phyloP scores from a whole-genome alignment of 164 flowering plant genomes.

The Aristolochia contorta region DNA sequence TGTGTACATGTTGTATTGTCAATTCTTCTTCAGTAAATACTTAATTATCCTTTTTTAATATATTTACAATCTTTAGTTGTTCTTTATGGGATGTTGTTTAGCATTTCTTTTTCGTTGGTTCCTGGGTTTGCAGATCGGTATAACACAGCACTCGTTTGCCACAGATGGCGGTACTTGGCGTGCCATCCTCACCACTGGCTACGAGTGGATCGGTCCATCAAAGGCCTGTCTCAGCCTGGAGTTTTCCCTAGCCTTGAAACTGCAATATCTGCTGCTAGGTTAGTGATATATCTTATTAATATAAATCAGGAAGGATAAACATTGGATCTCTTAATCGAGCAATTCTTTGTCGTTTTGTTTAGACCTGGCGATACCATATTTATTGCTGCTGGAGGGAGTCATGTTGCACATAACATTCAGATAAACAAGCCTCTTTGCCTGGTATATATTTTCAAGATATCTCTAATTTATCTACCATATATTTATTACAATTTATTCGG shows the following conservation, averaged over 20 bases:
- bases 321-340: not conserved
- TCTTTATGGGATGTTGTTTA: not conserved
- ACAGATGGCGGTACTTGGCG: constrained; percentile 88
- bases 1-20: too few species aligned
- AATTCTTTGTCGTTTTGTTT: constrained; percentile 4
- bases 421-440: constrained; percentile 87
- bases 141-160: constrained; percentile 99
- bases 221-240: constrained; percentile 45
- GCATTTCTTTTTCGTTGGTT: constrained; percentile 9
- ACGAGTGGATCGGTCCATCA: constrained; percentile 61
- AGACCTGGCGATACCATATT: constrained; percentile 97
- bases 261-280: constrained; percentile 92
- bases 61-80: too few species aligned
- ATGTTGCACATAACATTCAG: constrained; percentile 68
- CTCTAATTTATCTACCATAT: not conserved
- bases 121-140: constrained; percentile 95
- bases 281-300: constrained; percentile 4
- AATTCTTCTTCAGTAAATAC: too few species aligned
- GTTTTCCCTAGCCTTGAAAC: constrained; percentile 64
- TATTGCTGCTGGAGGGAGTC: constrained; percentile 72
- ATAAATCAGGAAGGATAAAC: not conserved
- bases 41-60: too few species aligned
- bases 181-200: constrained; percentile 94
- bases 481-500: not conserved
- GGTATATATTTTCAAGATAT: constrained; percentile 32